These are phyloP conservation scores for Dissophora ornata DNA, from an alignment of 192 early-diverging fungal species.

Conservation along the genomic window DNA sequence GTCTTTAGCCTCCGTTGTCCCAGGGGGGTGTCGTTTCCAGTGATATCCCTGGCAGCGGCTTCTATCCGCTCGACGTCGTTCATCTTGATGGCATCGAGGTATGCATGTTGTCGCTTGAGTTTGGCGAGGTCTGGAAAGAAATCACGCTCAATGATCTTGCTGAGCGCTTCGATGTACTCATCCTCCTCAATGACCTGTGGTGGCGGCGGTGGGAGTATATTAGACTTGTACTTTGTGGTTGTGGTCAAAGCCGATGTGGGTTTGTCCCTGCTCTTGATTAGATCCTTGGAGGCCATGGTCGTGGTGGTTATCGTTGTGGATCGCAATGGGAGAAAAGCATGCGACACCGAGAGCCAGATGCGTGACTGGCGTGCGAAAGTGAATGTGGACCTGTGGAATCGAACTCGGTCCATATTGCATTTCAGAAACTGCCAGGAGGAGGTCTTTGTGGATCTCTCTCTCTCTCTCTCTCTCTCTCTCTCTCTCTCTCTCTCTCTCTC, in stretches of 20 bases:
- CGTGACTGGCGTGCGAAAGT: too few relatives aligned
- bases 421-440: too few relatives aligned
- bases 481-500: too few relatives aligned
- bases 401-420: too few relatives aligned
- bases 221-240: constrained; percentile 27
- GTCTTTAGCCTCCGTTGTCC: constrained; percentile 34
- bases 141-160: constrained; percentile 84
- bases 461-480: too few relatives aligned
- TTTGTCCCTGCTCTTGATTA: neutral
- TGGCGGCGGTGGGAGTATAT: constrained; percentile 35
- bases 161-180: constrained; percentile 77
- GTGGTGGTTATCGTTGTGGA: too few relatives aligned
- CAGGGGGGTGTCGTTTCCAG: constrained; percentile 51
- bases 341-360: too few relatives aligned
- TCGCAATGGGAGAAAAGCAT: neutral
- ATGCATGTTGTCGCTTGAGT: constrained; percentile 62
- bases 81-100: constrained; percentile 51
- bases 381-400: too few relatives aligned
- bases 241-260: neutral
- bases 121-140: constrained; percentile 82
- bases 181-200: constrained; percentile 79
- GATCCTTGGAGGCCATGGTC: neutral
- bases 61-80: constrained; percentile 48
- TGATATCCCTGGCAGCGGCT: constrained; percentile 45
- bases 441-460: too few relatives aligned